phyloP scores from a whole-genome alignment of 768 basidiomycete species.

The Gelatoporia subvermispora region DNA sequence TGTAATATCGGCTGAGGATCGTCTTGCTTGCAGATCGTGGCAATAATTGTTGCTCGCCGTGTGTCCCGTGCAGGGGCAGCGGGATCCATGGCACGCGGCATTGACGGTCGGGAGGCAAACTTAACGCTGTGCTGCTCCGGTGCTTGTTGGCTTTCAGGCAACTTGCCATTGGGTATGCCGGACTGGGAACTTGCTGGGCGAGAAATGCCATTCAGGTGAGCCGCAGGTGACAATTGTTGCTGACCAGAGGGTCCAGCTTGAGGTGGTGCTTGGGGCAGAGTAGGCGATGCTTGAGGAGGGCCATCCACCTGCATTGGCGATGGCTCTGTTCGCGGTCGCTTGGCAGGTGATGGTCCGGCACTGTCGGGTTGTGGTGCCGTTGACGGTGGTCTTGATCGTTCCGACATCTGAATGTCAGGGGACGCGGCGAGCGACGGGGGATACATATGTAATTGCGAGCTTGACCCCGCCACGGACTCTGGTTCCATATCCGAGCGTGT shows the following conservation, averaged over 20 bases:
- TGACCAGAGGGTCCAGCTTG: conserved; percentile 8
- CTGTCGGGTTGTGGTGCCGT: conserved; percentile 46
- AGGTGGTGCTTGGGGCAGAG: background rate
- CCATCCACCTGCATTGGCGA: conserved; percentile 9
- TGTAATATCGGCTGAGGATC: conserved; percentile 60
- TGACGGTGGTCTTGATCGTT: conserved; percentile 49
- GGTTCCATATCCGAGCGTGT: conserved; percentile 67
- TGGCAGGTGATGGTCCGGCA: conserved; percentile 65
- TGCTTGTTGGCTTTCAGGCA: conserved; percentile 28
- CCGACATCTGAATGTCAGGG: conserved; percentile 41
- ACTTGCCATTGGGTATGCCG: conserved; percentile 37
- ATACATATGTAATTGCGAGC: conserved; percentile 9
- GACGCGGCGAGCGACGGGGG: conserved; percentile 28
- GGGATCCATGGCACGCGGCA: conserved; percentile 49
- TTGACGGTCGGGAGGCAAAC: conserved; percentile 62
- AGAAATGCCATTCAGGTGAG: conserved; percentile 40
- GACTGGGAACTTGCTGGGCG: conserved; percentile 42
- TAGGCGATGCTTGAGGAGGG: conserved; percentile 8
- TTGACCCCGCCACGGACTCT: conserved; percentile 23
- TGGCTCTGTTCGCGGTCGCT: conserved; percentile 61
- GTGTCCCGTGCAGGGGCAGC: conserved; percentile 43
- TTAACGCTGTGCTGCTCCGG: conserved; percentile 46
- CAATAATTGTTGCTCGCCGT: conserved; percentile 58
- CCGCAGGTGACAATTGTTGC: conserved; percentile 22
- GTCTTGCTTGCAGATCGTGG: conserved; percentile 64